Conservation (phyloP, 768 basidiomycete genomes). For the Psilocybe cyanescens region DNA sequence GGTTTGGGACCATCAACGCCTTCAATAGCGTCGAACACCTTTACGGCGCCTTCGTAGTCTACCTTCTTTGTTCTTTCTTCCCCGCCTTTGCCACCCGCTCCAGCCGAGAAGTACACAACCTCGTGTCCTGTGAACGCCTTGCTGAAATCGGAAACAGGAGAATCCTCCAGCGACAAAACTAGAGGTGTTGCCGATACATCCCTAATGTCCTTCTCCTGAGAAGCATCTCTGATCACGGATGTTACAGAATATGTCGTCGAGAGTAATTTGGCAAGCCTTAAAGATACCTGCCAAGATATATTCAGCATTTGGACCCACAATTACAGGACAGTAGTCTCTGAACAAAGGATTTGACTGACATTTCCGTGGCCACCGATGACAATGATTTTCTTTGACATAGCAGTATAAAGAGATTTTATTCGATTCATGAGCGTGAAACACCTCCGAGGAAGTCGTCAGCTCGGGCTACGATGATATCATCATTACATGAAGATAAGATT, state of each 20-base stretch:
- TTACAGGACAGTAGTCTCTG: background rate
- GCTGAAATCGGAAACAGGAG: conserved; percentile 47
- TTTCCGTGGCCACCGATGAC: conserved; percentile 61
- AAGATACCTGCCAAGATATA: conserved; percentile 38
- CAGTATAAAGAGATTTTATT: background rate
- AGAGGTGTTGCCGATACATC: conserved; percentile 46
- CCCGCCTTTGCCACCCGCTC: conserved; percentile 62
- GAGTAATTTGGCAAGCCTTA: conserved; percentile 55
- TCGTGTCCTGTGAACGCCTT: conserved; percentile 45
- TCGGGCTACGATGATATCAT: background rate
- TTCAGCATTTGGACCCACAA: background rate
- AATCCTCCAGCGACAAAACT: conserved; percentile 60
- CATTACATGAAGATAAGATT: conserved; percentile 7
- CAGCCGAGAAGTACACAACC: conserved; percentile 51
- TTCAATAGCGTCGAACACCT: conserved; percentile 73
- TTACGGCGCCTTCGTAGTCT: conserved; percentile 66
- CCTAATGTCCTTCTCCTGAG: conserved; percentile 51
- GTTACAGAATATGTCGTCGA: conserved; percentile 45
- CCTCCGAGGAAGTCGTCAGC: too few species aligned
- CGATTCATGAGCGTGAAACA: background rate
- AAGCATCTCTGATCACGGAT: conserved; percentile 56
- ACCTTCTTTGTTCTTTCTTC: conserved; percentile 58
- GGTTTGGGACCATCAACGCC: conserved; percentile 45
- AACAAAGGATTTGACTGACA: conserved; percentile 27
- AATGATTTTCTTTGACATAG: conserved; percentile 43